Percentiles rank a stretch among this genome's conserved stretches.
Conservation (phyloP, 164 flowering plant genomes). For the Akebia trifoliata region DNA sequence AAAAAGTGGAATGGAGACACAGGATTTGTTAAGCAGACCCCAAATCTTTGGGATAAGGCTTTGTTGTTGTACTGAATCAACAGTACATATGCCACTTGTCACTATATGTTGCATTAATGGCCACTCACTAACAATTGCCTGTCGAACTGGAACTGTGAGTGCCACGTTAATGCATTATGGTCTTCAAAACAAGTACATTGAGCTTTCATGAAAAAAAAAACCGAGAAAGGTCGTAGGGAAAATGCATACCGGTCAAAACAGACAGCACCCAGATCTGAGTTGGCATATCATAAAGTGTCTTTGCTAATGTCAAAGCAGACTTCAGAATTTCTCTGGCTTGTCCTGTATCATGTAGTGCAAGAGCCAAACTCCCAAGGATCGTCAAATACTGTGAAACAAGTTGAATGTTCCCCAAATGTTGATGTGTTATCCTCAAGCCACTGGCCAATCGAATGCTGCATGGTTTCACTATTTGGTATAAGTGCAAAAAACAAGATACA, state of each 20-base stretch:
- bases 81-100: too few relatives aligned
- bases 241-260: constrained; percentile 56
- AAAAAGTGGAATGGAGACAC: too few relatives aligned
- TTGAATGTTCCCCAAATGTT: constrained; percentile 83
- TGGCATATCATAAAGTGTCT: constrained; percentile 85
- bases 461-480: too few relatives aligned
- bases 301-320: constrained; percentile 85
- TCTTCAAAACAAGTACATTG: background rate
- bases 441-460: constrained; percentile 79
- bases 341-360: constrained; percentile 79
- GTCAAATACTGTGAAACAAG: constrained; percentile 92
- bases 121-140: too few relatives aligned
- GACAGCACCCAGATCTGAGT: constrained; percentile 94
- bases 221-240: background rate
- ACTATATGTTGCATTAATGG: too few relatives aligned
- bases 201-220: background rate
- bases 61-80: too few relatives aligned
- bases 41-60: too few relatives aligned
- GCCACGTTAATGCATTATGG: too few relatives aligned
- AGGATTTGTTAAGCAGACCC: too few relatives aligned
- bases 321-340: constrained; percentile 92
- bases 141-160: too few relatives aligned
- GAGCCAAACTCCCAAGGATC: constrained; percentile 85
- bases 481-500: too few relatives aligned
- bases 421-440: constrained; percentile 86